Evolutionary conservation across 805 yeast genomes (phyloP).

Genomic region (Lachancea quebecensis): DNA sequence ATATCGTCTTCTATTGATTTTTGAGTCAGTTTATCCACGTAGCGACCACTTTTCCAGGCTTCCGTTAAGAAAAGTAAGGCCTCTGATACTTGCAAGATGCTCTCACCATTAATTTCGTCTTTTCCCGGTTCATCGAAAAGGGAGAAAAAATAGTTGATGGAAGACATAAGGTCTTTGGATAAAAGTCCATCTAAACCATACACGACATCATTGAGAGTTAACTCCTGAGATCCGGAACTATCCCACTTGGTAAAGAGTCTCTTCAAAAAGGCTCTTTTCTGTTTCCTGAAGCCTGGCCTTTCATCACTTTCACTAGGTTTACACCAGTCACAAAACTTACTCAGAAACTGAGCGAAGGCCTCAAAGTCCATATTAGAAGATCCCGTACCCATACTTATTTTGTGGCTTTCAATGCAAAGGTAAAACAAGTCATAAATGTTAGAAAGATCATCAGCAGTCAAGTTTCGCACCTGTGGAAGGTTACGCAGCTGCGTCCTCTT

Average conservation of each 20-base stretch:
- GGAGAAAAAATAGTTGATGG: slow-evolving; percentile 71
- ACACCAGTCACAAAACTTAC: slow-evolving; percentile 76
- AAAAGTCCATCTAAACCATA: slow-evolving; percentile 64
- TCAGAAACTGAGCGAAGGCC: slow-evolving; percentile 66
- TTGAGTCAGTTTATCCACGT: slow-evolving; percentile 60
- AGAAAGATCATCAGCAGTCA: slow-evolving; percentile 52
- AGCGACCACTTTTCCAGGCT: slow-evolving; percentile 73
- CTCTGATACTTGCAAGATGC: slow-evolving; percentile 78
- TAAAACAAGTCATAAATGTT: slow-evolving; percentile 81
- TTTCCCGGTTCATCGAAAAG: slow-evolving; percentile 57
- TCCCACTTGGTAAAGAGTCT: slow-evolving; percentile 72
- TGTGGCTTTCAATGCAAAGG: slow-evolving; percentile 60
- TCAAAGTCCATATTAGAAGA: slow-evolving; percentile 67
- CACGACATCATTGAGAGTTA: slow-evolving; percentile 64
- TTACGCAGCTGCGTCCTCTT: slow-evolving; percentile 88
- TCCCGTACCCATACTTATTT: slow-evolving; percentile 46
- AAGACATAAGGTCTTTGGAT: slow-evolving; percentile 68
- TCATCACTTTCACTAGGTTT: slow-evolving; percentile 33
- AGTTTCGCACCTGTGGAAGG: slow-evolving; percentile 63
- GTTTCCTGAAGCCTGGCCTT: slow-evolving; percentile 25
- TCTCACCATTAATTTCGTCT: slow-evolving; percentile 67
- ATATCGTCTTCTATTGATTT: slow-evolving; percentile 57
- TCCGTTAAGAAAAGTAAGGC: slow-evolving; percentile 75
- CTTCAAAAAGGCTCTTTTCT: slow-evolving; percentile 44
- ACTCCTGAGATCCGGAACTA: slow-evolving; percentile 42